Conservation (phyloP, 345 rosid species). For the Raphanus raphanistrum region DNA sequence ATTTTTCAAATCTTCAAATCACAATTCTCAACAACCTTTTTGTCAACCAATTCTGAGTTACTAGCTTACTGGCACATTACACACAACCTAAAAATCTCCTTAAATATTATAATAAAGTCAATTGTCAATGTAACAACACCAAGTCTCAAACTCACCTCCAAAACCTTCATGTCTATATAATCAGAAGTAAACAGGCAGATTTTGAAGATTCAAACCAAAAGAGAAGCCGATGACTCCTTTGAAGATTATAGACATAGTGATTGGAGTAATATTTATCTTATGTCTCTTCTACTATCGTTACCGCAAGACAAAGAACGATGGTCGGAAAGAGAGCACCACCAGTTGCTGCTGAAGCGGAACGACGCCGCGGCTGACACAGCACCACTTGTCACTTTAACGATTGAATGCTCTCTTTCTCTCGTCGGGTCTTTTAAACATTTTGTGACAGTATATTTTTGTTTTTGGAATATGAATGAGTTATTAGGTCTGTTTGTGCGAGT, state of each 20-base stretch:
- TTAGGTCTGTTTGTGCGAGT: background rate
- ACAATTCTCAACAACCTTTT: background rate
- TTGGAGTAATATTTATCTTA: slow-evolving; percentile 24
- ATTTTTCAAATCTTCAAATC: background rate
- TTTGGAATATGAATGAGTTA: background rate
- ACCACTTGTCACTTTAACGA: background rate
- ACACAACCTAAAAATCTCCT: background rate
- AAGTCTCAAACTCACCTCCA: background rate
- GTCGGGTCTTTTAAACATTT: background rate
- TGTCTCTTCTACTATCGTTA: slow-evolving; percentile 33
- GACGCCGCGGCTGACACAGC: background rate
- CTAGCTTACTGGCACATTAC: background rate
- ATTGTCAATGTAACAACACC: background rate
- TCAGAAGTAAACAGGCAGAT: background rate
- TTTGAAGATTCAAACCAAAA: background rate
- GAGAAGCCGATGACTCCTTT: slow-evolving; percentile 23
- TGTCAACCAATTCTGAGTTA: background rate
- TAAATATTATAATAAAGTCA: background rate
- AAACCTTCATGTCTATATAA: background rate
- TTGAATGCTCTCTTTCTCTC: background rate
- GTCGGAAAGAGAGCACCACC: slow-evolving; percentile 25
- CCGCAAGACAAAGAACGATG: background rate
- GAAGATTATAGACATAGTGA: slow-evolving; percentile 32
- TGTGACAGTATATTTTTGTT: background rate
- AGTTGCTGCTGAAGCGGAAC: slow-evolving; percentile 18